Percentiles rank a stretch among this genome's conserved stretches.
These are phyloP conservation scores for Schoenoplectus triqueter DNA, from an alignment of 202 grass and related monocot genomes.

Conservation along the genomic window DNA sequence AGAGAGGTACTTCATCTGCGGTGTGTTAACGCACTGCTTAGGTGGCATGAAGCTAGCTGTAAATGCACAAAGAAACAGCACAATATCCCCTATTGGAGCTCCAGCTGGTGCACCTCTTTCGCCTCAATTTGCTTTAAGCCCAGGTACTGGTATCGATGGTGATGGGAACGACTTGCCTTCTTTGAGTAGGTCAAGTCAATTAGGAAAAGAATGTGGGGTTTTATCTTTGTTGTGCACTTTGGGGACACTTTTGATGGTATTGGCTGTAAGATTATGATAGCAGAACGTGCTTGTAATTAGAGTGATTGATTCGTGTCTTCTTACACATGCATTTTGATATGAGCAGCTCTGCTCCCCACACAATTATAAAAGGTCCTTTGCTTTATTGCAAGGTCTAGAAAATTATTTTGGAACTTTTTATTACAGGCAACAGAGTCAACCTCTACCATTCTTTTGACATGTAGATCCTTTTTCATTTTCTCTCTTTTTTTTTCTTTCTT, in stretches of 20 bases:
- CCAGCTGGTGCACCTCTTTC: conserved; percentile 30
- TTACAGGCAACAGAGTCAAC: neutral
- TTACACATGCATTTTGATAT: conserved; percentile 23
- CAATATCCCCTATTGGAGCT: conserved; percentile 10
- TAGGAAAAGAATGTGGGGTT: conserved; percentile 4
- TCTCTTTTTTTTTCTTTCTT: neutral
- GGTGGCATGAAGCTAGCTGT: conserved; percentile 75
- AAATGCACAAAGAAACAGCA: conserved; percentile 35
- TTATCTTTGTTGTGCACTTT: neutral
- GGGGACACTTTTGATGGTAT: conserved; percentile 37
- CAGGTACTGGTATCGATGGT: conserved; percentile 20
- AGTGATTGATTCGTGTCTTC: conserved; percentile 12
- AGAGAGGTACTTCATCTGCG: conserved; percentile 70
- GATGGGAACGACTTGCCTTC: conserved; percentile 42
- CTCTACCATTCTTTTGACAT: neutral
- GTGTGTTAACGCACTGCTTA: conserved; percentile 59
- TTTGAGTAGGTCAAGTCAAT: conserved; percentile 44
- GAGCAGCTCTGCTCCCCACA: conserved; percentile 9
- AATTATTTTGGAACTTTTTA: neutral
- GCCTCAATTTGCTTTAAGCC: neutral
- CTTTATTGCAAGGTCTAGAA: neutral
- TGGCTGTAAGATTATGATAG: conserved; percentile 32
- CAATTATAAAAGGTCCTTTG: conserved; percentile 39
- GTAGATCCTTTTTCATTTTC: neutral
- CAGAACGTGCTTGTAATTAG: neutral